phyloP scores from a whole-genome alignment of 2,329 filamentous ascomycete species.

The Apiospora koreana region DNA sequence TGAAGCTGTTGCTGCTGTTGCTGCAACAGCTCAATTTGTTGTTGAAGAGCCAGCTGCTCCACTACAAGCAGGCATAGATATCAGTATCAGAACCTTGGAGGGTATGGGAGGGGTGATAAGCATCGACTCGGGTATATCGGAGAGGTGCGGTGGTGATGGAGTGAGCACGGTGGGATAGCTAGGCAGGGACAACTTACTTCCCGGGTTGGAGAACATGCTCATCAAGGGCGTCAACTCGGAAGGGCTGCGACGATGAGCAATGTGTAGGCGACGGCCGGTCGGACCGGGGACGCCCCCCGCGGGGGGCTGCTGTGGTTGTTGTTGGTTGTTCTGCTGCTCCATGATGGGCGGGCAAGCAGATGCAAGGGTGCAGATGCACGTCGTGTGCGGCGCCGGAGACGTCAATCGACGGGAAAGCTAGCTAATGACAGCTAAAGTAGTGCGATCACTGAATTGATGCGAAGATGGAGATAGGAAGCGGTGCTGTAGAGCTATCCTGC shows the following conservation, averaged over 20 bases:
- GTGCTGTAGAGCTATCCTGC: slow-evolving; percentile 12
- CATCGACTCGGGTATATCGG: background rate
- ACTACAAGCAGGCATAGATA: slow-evolving; percentile 52
- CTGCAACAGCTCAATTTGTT: slow-evolving; percentile 96
- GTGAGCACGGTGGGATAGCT: background rate
- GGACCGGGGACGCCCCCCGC: slow-evolving; percentile 68
- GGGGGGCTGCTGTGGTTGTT: slow-evolving; percentile 48
- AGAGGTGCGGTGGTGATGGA: background rate
- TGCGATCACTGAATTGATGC: slow-evolving; percentile 10
- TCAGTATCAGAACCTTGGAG: slow-evolving; percentile 23
- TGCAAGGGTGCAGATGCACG: slow-evolving; percentile 38
- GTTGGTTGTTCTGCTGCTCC: slow-evolving; percentile 63
- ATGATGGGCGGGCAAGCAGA: slow-evolving; percentile 52
- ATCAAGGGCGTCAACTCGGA: slow-evolving; percentile 97
- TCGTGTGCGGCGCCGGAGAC: slow-evolving; percentile 46
- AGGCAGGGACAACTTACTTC: slow-evolving; percentile 53
- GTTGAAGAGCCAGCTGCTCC: slow-evolving; percentile 96
- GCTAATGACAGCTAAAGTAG: slow-evolving; percentile 7
- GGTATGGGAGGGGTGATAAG: slow-evolving; percentile 2
- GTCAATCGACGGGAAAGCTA: slow-evolving; percentile 15
- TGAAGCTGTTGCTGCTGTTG: slow-evolving; percentile 98
- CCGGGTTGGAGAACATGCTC: slow-evolving; percentile 77
- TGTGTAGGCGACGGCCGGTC: slow-evolving; percentile 87
- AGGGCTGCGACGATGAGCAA: slow-evolving; percentile 94
- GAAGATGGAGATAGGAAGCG: slow-evolving; percentile 20